Evolutionary conservation across 2,329 filamentous ascomycete genomes (phyloP).

Genomic region (Monilinia laxa): DNA sequence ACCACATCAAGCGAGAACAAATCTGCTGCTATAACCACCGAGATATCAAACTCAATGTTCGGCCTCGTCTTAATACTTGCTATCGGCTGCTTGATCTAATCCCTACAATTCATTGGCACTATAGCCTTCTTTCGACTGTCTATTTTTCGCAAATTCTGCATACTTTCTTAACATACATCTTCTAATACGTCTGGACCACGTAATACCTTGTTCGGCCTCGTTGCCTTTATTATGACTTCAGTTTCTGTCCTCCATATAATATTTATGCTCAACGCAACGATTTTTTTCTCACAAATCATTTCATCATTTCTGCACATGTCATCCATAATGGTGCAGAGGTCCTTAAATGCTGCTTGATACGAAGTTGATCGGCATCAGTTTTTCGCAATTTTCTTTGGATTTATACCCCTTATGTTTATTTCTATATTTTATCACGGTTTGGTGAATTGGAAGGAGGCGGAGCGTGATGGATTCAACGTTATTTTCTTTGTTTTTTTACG

Average conservation of each 20-base stretch:
- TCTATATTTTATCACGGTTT: background rate
- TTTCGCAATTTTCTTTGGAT: constrained; percentile 10
- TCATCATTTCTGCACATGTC: background rate
- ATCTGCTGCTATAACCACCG: constrained; percentile 11
- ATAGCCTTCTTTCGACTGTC: background rate
- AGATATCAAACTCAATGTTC: constrained; percentile 18
- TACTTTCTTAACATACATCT: constrained; percentile 8
- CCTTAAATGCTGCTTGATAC: background rate
- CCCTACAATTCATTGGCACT: background rate
- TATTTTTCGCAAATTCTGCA: background rate
- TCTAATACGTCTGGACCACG: constrained; percentile 25
- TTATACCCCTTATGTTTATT: constrained; percentile 17
- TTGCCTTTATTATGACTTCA: constrained; percentile 6
- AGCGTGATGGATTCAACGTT: background rate
- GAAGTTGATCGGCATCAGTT: background rate
- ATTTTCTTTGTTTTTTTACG: constrained; percentile 10
- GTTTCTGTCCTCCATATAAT: constrained; percentile 13
- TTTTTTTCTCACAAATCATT: background rate
- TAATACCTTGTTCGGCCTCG: constrained; percentile 11
- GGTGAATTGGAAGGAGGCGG: background rate
- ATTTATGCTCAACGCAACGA: constrained; percentile 8
- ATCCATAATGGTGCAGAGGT: background rate
- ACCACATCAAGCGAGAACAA: constrained; percentile 14
- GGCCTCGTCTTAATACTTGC: constrained; percentile 13
- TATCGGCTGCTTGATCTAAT: constrained; percentile 17